Evolutionary conservation across 305 asterid species (phyloP).

Genomic region (Fraxinus angustifolia): DNA sequence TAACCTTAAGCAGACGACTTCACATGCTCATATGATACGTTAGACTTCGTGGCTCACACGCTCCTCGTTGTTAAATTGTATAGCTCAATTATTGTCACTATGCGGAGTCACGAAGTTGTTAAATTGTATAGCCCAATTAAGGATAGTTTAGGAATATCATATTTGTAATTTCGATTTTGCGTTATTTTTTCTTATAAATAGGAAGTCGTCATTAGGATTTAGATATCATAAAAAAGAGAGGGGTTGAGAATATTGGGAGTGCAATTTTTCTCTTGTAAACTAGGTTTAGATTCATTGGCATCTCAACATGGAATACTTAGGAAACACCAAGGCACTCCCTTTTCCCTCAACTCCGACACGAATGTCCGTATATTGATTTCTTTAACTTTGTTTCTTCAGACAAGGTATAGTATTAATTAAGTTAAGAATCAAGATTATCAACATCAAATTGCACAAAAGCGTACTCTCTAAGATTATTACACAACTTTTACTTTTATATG

Average conservation of each 20-base stretch:
- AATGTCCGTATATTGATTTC: conserved; percentile 41
- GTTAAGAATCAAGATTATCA: conserved; percentile 45
- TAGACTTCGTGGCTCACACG: background rate
- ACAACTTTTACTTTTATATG: conserved; percentile 31
- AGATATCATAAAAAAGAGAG: background rate
- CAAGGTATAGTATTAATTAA: conserved; percentile 62
- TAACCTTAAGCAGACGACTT: background rate
- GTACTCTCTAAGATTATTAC: conserved; percentile 34
- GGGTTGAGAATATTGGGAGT: background rate
- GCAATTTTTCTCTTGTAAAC: background rate
- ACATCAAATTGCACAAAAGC: conserved; percentile 32
- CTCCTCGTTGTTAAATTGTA: background rate
- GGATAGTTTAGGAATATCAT: background rate
- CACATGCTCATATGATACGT: background rate
- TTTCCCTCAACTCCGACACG: conserved; percentile 41
- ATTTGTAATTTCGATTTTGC: background rate
- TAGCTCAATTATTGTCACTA: background rate
- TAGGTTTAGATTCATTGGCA: conserved; percentile 11
- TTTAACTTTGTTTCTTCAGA: conserved; percentile 43
- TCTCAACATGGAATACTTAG: conserved; percentile 32
- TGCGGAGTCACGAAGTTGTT: background rate
- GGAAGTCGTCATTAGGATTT: background rate
- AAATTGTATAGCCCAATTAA: background rate
- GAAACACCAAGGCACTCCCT: conserved; percentile 25
- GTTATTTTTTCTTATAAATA: background rate